Evolutionary conservation across 495 filamentous ascomycete species (phyloP).

Genomic region (Achaetomiella virescens): DNA sequence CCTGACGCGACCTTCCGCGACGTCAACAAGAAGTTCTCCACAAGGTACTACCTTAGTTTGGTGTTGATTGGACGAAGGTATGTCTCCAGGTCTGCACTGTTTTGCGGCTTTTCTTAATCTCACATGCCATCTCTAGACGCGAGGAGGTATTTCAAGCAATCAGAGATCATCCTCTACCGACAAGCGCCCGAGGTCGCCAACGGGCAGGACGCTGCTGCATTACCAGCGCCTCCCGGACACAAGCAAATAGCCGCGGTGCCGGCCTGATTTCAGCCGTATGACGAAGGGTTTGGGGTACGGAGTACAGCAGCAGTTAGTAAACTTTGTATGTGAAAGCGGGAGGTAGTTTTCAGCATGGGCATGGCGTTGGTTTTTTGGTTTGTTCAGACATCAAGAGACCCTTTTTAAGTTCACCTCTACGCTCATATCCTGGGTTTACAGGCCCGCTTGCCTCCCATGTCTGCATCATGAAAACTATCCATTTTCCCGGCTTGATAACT

Average conservation of each 20-base stretch:
- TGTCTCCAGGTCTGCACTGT: slow-evolving; percentile 14
- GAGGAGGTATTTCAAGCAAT: slow-evolving; percentile 97
- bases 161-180: slow-evolving; percentile 94
- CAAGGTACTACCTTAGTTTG: slow-evolving; percentile 92
- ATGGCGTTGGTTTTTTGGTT: slow-evolving; percentile 14
- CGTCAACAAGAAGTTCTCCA: slow-evolving; percentile 99
- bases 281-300: not conserved
- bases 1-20: slow-evolving; percentile 95
- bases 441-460: not conserved
- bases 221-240: slow-evolving; percentile 24
- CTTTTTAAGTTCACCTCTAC: no score
- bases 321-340: slow-evolving; percentile 15
- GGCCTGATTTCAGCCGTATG: slow-evolving; percentile 11
- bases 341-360: slow-evolving; percentile 20
- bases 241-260: slow-evolving; percentile 23
- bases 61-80: slow-evolving; percentile 96
- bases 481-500: slow-evolving; percentile 2
- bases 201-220: slow-evolving; percentile 19
- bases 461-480: slow-evolving; percentile 1
- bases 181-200: slow-evolving; percentile 70
- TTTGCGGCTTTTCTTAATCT: no score
- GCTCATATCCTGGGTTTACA: not conserved
- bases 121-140: slow-evolving; percentile 69
- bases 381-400: slow-evolving; percentile 3
- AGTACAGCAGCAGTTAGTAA: not conserved